Base-by-base conservation (phyloP, 2,329 filamentous ascomycete genomes). In the Rosellinia necatrix region DNA sequence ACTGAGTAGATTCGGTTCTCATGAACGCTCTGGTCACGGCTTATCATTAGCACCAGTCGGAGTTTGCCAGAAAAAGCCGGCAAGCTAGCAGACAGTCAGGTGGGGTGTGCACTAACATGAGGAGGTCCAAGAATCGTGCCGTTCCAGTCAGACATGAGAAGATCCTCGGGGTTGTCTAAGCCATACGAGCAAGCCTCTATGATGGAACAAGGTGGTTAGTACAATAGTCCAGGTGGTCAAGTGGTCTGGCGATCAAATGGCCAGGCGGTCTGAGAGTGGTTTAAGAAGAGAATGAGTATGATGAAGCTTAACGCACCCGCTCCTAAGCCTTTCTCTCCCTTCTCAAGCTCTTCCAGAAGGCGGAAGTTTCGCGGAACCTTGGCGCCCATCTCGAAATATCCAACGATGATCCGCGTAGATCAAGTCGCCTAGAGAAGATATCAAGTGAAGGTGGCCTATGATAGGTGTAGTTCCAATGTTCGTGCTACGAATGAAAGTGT, bases 1-100 rank as follows among this genome's bases (percentile, higher is more conserved):
- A 99, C 84, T 66, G 91, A 96, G 82, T 99, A 99, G 78, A 99
- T 99, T 70, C 94, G 90, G 78, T 99, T 99, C 81, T 99, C 94
- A 74, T 97, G 93, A 60, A 88, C 92, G 75, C 92, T 96, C 90
- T 94, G 70, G 12, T 24, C 35, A 10, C 34, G 32, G 7, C 9
- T 25, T 37, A 44, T 30, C 4, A 22, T 61, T 17, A 57, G 57
- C 25, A 7, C 29, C 27, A 13, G 24, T 49, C 24, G 4, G 3
- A 21, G n/a, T 21, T 7, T 6, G n/a, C n/a, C n/a, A n/a, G n/a
- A n/a, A 32, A 13, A 9, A n/a, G 12, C 19, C 4, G 19, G 34
- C 6, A n/a, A 12, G 9, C n/a, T n/a, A n/a, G n/a, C n/a, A 24
- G 29, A 9, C 43, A 24, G 9, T n/a, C 27, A 37, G 42, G 17